Conservation (phyloP, 495 filamentous ascomycete genomes). For the Cercophora newfieldiana region DNA sequence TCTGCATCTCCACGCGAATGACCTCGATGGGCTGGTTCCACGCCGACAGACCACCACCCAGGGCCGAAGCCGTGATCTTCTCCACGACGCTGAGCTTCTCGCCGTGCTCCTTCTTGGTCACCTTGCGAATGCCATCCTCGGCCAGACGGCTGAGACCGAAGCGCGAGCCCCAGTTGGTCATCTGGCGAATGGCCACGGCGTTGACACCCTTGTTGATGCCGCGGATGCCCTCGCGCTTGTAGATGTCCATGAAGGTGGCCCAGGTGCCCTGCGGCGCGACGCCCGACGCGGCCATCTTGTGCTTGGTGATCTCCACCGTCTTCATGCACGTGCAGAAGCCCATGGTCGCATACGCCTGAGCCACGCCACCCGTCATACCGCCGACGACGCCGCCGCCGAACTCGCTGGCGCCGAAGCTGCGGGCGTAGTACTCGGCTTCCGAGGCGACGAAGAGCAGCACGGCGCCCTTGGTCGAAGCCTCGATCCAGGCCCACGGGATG, state of each 20-base stretch:
- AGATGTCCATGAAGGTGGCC: constrained; percentile 95
- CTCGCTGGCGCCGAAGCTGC: constrained; percentile 73
- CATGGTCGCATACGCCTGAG: constrained; percentile 98
- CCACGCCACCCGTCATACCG: constrained; percentile 91
- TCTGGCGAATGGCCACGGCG: constrained; percentile 96
- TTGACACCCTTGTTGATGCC: constrained; percentile 99
- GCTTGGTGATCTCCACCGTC: constrained; percentile 98
- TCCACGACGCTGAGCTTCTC: constrained; percentile 75
- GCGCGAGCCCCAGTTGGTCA: constrained; percentile 97
- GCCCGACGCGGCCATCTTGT: constrained; percentile 84
- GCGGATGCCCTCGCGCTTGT: constrained; percentile 86
- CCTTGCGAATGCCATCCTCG: constrained; percentile 80
- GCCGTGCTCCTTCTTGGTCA: constrained; percentile 73
- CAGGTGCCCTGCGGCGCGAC: constrained; percentile 85
- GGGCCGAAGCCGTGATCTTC: constrained; percentile 83
- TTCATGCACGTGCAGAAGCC: constrained; percentile 99
- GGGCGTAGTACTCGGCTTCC: constrained; percentile 93
- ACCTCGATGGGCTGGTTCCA: constrained; percentile 99
- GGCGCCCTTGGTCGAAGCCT: constrained; percentile 98
- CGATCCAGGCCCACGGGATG: constrained; percentile 99
- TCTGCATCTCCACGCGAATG: constrained; percentile 99
- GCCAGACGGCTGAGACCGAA: constrained; percentile 91
- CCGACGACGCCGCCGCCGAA: constrained; percentile 87
- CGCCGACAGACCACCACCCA: constrained; percentile 91
- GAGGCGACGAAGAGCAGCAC: constrained; percentile 98